Conservation (phyloP, 192 early-diverging fungal genomes). For the Podochytrium sp. region DNA sequence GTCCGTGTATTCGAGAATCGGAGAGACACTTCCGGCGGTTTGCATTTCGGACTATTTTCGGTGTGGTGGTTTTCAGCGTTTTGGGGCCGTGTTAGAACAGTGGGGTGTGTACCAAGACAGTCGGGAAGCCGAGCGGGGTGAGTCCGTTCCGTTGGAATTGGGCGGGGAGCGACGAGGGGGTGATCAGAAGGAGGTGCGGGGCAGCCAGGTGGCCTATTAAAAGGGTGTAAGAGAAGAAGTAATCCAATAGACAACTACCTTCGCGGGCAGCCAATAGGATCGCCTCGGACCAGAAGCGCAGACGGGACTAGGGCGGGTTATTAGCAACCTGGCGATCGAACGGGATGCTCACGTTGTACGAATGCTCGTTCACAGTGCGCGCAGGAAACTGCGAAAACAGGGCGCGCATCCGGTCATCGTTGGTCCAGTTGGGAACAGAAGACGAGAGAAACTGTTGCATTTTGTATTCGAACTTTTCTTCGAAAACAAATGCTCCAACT, state of each 20-base stretch:
- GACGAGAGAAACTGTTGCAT: too few relatives aligned
- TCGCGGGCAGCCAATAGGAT: not conserved
- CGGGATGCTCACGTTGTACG: not conserved
- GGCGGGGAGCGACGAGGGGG: not conserved
- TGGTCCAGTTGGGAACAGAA: constrained; percentile 7
- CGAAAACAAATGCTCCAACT: constrained; percentile 2
- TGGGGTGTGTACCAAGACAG: constrained; percentile 1
- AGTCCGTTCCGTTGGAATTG: not conserved
- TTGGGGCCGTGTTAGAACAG: not conserved
- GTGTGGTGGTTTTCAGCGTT: not conserved
- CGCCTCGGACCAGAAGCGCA: not conserved
- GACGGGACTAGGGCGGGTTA: not conserved
- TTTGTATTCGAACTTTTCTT: too few relatives aligned
- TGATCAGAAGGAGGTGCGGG: too few relatives aligned
- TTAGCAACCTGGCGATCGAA: not conserved
- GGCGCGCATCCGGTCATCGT: not conserved
- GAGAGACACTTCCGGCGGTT: not conserved
- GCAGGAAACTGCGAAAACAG: constrained; percentile 5
- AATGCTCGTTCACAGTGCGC: not conserved
- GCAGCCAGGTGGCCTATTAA: too few relatives aligned
- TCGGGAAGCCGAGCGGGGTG: not conserved
- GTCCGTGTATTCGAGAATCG: not conserved
- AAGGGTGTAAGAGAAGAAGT: too few relatives aligned
- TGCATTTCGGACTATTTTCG: not conserved
- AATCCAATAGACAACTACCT: not conserved